Evolutionary conservation across 768 basidiomycete genomes (phyloP).

Genomic region (Mycena amicta): DNA sequence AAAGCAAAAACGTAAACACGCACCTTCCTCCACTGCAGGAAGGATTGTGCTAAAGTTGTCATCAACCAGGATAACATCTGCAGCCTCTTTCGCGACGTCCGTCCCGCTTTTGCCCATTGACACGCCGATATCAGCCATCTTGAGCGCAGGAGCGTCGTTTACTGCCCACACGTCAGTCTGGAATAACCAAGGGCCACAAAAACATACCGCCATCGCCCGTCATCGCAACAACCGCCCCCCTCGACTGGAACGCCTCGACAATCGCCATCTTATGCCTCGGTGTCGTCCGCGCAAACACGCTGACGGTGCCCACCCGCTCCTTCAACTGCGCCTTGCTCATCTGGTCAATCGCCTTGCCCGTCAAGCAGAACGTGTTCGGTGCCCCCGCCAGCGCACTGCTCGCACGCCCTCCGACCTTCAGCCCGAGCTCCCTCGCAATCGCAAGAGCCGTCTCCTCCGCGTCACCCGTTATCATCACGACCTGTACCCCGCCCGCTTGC

Average conservation of each 20-base stretch:
- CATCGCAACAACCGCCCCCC: constrained; percentile 94
- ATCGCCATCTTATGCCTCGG: constrained; percentile 98
- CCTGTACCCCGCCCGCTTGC: constrained; percentile 85
- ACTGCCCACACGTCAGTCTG: constrained; percentile 43
- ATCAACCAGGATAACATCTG: constrained; percentile 95
- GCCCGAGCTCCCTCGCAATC: constrained; percentile 84
- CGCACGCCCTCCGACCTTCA: constrained; percentile 60
- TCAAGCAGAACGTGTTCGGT: constrained; percentile 55
- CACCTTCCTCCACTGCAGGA: constrained; percentile 92
- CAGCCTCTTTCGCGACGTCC: constrained; percentile 97
- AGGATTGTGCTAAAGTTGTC: constrained; percentile 96
- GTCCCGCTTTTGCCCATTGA: constrained; percentile 99
- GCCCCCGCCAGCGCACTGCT: constrained; percentile 20
- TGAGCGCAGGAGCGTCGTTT: constrained; percentile 95
- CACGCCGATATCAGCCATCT: constrained; percentile 97
- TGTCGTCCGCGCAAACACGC: constrained; percentile 93
- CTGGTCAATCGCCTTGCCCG: constrained; percentile 82
- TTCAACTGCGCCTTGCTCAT: constrained; percentile 79
- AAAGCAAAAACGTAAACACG: constrained; percentile 13
- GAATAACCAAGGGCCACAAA: neutral
- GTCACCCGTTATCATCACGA: constrained; percentile 99
- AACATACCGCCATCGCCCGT: constrained; percentile 90
- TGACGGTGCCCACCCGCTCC: constrained; percentile 79
- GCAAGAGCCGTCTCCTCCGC: constrained; percentile 88
- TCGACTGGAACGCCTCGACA: constrained; percentile 87